phyloP scores from a whole-genome alignment of 2,329 filamentous ascomycete species.

The Neofusicoccum kwambonambiense region DNA sequence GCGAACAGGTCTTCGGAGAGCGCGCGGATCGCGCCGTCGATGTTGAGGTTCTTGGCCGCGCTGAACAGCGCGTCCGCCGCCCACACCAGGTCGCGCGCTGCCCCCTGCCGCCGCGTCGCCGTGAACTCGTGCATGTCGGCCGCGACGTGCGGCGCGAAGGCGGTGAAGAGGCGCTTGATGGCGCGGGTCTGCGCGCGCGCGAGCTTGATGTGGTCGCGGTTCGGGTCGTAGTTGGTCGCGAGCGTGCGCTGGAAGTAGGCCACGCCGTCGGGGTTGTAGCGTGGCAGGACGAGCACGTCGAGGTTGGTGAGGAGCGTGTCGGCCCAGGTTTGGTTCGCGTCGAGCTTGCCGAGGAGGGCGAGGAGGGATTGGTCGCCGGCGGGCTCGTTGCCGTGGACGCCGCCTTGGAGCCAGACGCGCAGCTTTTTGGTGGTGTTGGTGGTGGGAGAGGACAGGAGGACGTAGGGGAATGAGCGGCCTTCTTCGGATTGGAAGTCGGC shows the following conservation, averaged over 20 bases:
- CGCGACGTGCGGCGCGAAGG: conserved; percentile 34
- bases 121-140: conserved; percentile 40
- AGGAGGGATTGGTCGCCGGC: conserved; percentile 37
- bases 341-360: conserved; percentile 36
- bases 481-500: conserved; percentile 35
- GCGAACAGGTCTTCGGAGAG: conserved; percentile 36
- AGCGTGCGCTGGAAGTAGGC: conserved; percentile 36
- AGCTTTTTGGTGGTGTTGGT: conserved; percentile 29
- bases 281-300: conserved; percentile 35
- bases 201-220: conserved; percentile 39
- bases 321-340: conserved; percentile 33
- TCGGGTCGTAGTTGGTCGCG: conserved; percentile 38
- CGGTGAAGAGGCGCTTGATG: conserved; percentile 33
- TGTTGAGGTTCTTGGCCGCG: conserved; percentile 39
- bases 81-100: conserved; percentile 28
- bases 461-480: conserved; percentile 32
- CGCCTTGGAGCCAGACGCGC: conserved; percentile 38
- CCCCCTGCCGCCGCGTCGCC: conserved; percentile 28
- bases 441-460: conserved; percentile 26
- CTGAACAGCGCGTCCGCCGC: conserved; percentile 37
- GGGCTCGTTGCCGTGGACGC: conserved; percentile 39
- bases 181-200: conserved; percentile 35
- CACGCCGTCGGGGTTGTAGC: conserved; percentile 40
- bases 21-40: conserved; percentile 33
- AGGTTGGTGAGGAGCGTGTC: conserved; percentile 30